phyloP scores from a whole-genome alignment of 179 eudicot genomes.

The Heliamphora pulchella region DNA sequence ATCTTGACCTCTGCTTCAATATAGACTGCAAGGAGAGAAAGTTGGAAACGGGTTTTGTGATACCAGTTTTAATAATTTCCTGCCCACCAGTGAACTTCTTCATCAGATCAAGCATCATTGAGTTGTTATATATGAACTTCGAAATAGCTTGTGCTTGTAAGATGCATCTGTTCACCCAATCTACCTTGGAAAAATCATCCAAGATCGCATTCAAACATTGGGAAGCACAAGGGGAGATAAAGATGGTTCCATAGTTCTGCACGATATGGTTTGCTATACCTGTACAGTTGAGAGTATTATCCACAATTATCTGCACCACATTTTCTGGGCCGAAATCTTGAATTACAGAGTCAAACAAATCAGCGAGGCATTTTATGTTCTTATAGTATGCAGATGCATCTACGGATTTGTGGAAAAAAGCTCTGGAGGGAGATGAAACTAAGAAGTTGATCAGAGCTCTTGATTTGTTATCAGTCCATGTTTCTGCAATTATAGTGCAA shows the following conservation, averaged over 20 bases:
- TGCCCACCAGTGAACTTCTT: slow-evolving; percentile 76
- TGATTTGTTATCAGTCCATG: slow-evolving; percentile 91
- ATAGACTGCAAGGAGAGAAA: slow-evolving; percentile 75
- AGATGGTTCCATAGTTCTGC: slow-evolving; percentile 63
- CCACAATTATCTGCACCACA: slow-evolving; percentile 80
- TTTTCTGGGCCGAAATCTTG: slow-evolving; percentile 85
- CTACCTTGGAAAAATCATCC: slow-evolving; percentile 82
- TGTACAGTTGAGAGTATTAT: slow-evolving; percentile 55
- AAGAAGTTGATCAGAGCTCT: slow-evolving; percentile 77
- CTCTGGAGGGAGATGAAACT: slow-evolving; percentile 84
- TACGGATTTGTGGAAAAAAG: slow-evolving; percentile 87
- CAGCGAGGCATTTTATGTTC: slow-evolving; percentile 59
- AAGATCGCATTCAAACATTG: slow-evolving; percentile 73
- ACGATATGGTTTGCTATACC: slow-evolving; percentile 73
- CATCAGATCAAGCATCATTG: slow-evolving; percentile 61
- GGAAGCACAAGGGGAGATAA: slow-evolving; percentile 91
- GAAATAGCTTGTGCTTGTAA: slow-evolving; percentile 74
- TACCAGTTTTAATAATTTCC: slow-evolving; percentile 68
- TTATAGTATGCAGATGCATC: slow-evolving; percentile 78
- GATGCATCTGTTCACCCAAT: slow-evolving; percentile 80
- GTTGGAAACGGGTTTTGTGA: slow-evolving; percentile 66
- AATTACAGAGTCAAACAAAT: slow-evolving; percentile 78
- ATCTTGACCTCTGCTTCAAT: slow-evolving; percentile 64
- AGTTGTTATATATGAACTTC: slow-evolving; percentile 66
- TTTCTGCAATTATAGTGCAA: slow-evolving; percentile 80